Percentiles rank a stretch among this genome's conserved stretches.
phyloP scores from a whole-genome alignment of 805 yeast genomes.

The Ogataea nakhonphanomensis region DNA sequence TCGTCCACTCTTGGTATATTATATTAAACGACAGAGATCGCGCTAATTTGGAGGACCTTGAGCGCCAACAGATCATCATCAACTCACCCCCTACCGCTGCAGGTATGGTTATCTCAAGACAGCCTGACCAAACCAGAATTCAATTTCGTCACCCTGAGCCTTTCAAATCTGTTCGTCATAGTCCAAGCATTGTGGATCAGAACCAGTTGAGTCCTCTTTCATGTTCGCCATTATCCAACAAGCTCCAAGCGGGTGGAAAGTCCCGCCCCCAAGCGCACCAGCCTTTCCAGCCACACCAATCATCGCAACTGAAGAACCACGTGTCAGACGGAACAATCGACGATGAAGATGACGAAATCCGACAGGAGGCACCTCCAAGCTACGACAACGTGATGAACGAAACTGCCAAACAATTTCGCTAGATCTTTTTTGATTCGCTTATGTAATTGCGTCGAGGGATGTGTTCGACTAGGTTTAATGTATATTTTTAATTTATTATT shows the following conservation, averaged over 20 bases:
- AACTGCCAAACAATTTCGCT: conserved; percentile 28
- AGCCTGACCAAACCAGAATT: conserved; percentile 27
- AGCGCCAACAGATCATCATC: conserved; percentile 29
- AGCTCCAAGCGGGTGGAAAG: not conserved
- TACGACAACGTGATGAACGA: conserved; percentile 36
- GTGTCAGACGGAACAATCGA: conserved; percentile 19
- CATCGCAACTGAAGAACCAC: conserved; percentile 8
- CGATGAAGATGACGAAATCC: conserved; percentile 6
- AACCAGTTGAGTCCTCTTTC: conserved; percentile 27
- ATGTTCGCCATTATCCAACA: conserved; percentile 10
- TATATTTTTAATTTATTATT: not conserved
- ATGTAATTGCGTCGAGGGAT: not conserved
- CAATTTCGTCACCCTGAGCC: conserved; percentile 34
- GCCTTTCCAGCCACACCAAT: conserved; percentile 4
- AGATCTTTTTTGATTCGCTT: not conserved
- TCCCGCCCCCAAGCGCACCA: not conserved
- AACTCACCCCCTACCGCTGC: conserved; percentile 23
- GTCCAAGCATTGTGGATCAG: conserved; percentile 6
- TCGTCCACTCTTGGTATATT: conserved; percentile 65
- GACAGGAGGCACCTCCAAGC: conserved; percentile 34
- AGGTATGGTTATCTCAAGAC: conserved; percentile 20
- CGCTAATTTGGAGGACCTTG: conserved; percentile 22
- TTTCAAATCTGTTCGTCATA: conserved; percentile 18
- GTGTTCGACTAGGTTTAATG: too few relatives aligned
- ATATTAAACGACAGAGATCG: conserved; percentile 50